Conservation (phyloP, 1,139 yeast species). For the Taphrina pruni region DNA sequence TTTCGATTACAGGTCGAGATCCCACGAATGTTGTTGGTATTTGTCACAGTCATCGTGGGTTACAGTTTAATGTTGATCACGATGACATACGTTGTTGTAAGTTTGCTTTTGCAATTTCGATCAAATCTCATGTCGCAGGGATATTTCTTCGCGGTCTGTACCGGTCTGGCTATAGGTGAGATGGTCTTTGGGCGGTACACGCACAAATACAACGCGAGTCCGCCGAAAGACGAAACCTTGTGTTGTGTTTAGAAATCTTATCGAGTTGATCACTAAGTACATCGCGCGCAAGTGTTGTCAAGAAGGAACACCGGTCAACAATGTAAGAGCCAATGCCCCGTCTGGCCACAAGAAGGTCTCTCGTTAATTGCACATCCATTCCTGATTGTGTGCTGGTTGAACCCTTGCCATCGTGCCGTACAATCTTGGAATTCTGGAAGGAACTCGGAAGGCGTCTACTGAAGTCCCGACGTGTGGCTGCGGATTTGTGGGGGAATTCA, state of each 20-base stretch:
- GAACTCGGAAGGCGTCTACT: no score
- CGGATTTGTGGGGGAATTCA: no score
- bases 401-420: no score
- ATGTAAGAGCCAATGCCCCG: no score
- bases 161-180: slow-evolving; percentile 21
- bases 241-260: background rate
- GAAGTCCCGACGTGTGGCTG: no score
- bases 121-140: background rate
- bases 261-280: background rate
- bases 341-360: no score
- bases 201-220: slow-evolving; percentile 1
- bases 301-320: no score
- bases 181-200: slow-evolving; percentile 10
- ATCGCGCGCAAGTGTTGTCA: background rate
- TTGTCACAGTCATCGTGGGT: slow-evolving; percentile 17
- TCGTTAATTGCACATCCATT: background rate
- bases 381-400: background rate
- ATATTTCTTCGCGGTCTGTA: slow-evolving; percentile 27
- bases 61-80: slow-evolving; percentile 22
- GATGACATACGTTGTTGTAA: slow-evolving; percentile 31
- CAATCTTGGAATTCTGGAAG: no score
- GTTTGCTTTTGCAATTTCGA: background rate
- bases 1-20: slow-evolving; percentile 20
- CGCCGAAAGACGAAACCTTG: slow-evolving; percentile 1
- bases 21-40: slow-evolving; percentile 23